Base-by-base conservation (phyloP, 2,329 filamentous ascomycete genomes). In the Bipolaris bicolor region DNA sequence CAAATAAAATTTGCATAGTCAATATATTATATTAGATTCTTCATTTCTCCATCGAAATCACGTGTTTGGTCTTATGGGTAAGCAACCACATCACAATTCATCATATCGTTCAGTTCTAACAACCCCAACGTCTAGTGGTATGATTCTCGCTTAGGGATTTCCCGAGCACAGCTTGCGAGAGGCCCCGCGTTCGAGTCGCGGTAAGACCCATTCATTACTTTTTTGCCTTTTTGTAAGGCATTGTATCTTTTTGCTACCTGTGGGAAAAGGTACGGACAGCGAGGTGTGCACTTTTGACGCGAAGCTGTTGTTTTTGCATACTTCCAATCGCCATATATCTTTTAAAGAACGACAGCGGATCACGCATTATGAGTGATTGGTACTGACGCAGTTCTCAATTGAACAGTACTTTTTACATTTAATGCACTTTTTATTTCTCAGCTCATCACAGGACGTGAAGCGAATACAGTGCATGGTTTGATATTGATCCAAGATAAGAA, bases 81-180 rank as follows among this genome's bases (percentile, higher is more conserved):
- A 44, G 41, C 41, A 26, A 40, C 16, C 37, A 40, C 41, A 44
- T 26, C 41, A 29, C 24, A 29, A 10, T 20, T n/a, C 22, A 3
- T 11, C 13, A 9, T 24, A 7, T 44, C 41, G 7, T 44, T 44
- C 41, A 44, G 22, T 49, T 16, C 33, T 16, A 49, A 36, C 33
- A 37, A 37, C 46, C 34, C 34, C 5, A 29, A n/a, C n/a, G 44
- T 52, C 84, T 86, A 86, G 84, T 83, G 85, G 84, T 87, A 87
- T 87, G 84, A 86, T 87, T 86, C 84, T 86, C 84, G 85, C 85
- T 87, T 87, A 87, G 85, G 85, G 85, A 22, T 29, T 31, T n/a
- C 47, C 47, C 26, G 47, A 49, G 47, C 47, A 40, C 15, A n/a
- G 43, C 47, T 49, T 49, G 47, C 47, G 47, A 49, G 47, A 49